These are phyloP conservation scores for Cornus controversa DNA, from an alignment of 148 eudicot genomes.

Conservation along the genomic window DNA sequence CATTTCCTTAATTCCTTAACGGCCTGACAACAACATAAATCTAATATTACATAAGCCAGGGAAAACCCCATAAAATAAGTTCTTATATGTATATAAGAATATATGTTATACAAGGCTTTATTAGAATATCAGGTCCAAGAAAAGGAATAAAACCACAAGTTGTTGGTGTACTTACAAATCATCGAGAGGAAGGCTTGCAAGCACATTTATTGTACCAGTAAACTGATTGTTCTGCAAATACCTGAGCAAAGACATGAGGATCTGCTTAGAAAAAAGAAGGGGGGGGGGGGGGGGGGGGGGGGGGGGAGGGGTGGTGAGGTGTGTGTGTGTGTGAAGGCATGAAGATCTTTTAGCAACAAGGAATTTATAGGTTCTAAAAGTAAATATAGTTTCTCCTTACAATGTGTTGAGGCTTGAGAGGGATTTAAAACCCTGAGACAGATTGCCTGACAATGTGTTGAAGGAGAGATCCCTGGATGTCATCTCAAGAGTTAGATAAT, in stretches of 20 bases:
- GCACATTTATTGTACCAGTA: conserved; percentile 61
- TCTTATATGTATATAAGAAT: neutral
- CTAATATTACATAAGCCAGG: neutral
- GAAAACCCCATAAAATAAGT: neutral
- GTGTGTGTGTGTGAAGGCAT: too few species aligned
- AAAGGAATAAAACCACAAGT: neutral
- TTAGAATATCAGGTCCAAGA: neutral
- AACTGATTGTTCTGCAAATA: conserved; percentile 57
- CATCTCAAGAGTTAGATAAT: neutral
- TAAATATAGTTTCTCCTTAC: conserved; percentile 36
- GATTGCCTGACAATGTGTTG: conserved; percentile 46
- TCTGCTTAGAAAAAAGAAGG: too few species aligned
- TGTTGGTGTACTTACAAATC: conserved; percentile 49
- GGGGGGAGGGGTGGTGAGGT: too few species aligned
- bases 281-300: too few species aligned
- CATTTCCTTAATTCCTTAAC: neutral
- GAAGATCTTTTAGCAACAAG: neutral
- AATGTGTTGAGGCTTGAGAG: conserved; percentile 44
- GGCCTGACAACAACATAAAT: neutral
- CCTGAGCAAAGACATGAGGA: conserved; percentile 33
- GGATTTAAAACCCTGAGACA: conserved; percentile 51
- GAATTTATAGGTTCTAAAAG: neutral
- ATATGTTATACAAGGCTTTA: neutral
- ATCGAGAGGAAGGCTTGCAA: conserved; percentile 43
- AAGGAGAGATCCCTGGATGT: conserved; percentile 64